Evolutionary conservation across 441 rosid genomes (phyloP), one percentile per base, ranked within the genome.

Genomic region (Pelargonium cotyledonis): DNA sequence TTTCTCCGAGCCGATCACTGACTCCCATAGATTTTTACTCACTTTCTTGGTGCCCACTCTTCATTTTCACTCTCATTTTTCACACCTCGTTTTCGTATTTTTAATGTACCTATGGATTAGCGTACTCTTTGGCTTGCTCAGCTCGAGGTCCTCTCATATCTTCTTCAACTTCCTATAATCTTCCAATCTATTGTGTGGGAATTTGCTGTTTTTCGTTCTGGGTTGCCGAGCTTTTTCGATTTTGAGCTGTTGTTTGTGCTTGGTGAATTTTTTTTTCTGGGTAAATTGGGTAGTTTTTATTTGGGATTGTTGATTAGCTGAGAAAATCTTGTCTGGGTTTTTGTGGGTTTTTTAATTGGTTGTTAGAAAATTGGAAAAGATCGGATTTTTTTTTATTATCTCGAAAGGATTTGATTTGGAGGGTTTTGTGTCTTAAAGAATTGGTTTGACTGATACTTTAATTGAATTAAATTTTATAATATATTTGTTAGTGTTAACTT

Each of bases 371-470:
- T 73, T n/a, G 68, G 61, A 73, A 75, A 83, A 77, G 70, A 53
- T 74, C 66, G 63, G 65, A 53, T 64, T 65, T 76, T 70, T 68
- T 16, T 55, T 65, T 69, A 65, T 16, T 15, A 43, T 15, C 57
- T 68, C 62, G 55, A 75, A 75, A 75, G 73, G 67, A 73, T 77
- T 78, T 75, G 63, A 71, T 72, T 70, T 68, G 55, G 75, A 67
- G 51, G 7, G 6, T 14, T 68, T 72, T 70, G 15, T 55, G 61
- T 81, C 76, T 68, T 76, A 81, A 80, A 86, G 72, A 78, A 83
- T 70, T 70, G 75, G 72, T 84, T 86, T 84, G 87, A 82, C 83
- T 73, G 67, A 31, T 71, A 49, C 79, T 82, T 77, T 81, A 44
- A 72, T 62, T 53, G 67, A 35, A 57, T 68, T 53, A 63, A n/a